Evolutionary conservation across 441 rosid genomes (phyloP), one percentile per base, ranked within the genome.

Genomic region (Arabidopsis lyrata): DNA sequence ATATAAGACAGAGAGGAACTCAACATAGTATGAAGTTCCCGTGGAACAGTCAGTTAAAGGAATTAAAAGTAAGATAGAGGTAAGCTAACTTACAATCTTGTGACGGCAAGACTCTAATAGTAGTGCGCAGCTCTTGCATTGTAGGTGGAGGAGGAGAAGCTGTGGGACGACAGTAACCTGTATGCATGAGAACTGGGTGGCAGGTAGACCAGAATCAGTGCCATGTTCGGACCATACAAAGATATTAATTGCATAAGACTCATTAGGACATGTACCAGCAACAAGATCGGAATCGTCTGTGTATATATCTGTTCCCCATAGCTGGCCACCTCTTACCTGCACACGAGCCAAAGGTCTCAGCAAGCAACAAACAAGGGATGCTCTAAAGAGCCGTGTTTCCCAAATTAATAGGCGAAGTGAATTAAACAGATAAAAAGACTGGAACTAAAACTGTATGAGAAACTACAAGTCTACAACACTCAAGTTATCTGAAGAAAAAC

Each of bases 281-380:
- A 96, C 99, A 82, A 93, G 97, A 83, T 96, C n/a, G n/a, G n/a
- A n/a, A n/a, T n/a, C n/a, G n/a, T n/a, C n/a, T n/a, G n/a, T n/a
- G n/a, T n/a, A n/a, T n/a, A n/a, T n/a, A n/a, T n/a, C 99, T 27
- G 97, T 96, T 58, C 98, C 98, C 99, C 99, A 93, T 32, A 96
- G 86, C 82, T 93, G 98, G 72, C 93, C 95, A 48, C 97, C 97
- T 85, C 97, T 87, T 63, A 96, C 99, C 99, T 96, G 87, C 80
- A 79, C n/a, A 66, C n/a, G 22, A 73, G 49, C 35, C 57, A 72
- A 55, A 62, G 1, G 42, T 71, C 58, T 65, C 52, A 71, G 68
- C 35, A 66, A 5, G 6, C 6, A 68, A 53, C 39, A 55, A 45
- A 59, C 47, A 31, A 38, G 31, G 38, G 36, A 58, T 73, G 76